phyloP scores from a whole-genome alignment of 2,329 filamentous ascomycete genomes.

The Penicillium griseofulvum region DNA sequence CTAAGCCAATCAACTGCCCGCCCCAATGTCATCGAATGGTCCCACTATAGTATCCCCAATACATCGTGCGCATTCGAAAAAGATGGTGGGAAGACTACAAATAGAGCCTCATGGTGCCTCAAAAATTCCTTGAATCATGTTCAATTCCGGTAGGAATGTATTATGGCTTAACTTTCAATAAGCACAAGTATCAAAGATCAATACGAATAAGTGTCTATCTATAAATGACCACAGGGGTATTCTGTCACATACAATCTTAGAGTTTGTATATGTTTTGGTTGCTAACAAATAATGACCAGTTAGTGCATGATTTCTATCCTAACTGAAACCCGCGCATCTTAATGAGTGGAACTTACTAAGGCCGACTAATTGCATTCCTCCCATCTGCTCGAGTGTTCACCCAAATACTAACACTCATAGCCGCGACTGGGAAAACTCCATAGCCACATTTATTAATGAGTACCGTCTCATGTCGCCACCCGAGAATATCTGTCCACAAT shows the following conservation, averaged over 20 bases:
- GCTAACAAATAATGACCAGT: neutral
- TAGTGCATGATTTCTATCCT: neutral
- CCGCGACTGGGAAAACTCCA: no score
- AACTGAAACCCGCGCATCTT: no score
- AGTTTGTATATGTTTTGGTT: neutral
- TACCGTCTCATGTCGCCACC: conserved; percentile 55
- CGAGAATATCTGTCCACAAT: conserved; percentile 63
- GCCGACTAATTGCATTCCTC: conserved; percentile 43
- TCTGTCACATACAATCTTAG: neutral
- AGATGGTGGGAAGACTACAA: no score
- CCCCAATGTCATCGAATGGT: no score
- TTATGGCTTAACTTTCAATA: neutral
- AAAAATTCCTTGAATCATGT: neutral
- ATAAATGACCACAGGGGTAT: neutral
- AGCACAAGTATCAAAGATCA: neutral
- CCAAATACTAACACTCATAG: conserved; percentile 63
- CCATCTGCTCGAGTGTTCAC: conserved; percentile 56
- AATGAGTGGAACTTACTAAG: conserved; percentile 40
- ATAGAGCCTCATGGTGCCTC: neutral
- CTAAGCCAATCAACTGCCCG: no score
- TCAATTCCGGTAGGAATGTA: neutral
- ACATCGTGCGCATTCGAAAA: no score
- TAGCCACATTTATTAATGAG: conserved; percentile 59
- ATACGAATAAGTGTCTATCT: neutral
- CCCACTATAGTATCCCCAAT: no score